phyloP scores from a whole-genome alignment of 148 eudicot species.

The Oxyria digyna region DNA sequence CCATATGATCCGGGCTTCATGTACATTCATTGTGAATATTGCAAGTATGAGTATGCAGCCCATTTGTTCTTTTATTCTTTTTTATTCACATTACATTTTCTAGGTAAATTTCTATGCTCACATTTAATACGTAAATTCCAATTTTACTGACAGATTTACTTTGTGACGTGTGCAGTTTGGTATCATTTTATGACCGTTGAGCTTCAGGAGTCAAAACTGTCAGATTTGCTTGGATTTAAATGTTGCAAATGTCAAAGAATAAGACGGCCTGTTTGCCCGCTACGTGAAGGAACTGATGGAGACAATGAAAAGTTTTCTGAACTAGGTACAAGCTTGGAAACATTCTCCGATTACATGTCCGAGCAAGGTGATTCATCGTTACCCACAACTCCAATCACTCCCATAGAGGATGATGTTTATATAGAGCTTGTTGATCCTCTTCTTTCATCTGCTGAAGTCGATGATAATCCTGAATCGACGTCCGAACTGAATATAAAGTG shows the following conservation, averaged over 20 bases:
- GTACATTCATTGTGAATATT: constrained; percentile 64
- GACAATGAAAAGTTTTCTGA: constrained; percentile 34
- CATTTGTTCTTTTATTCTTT: not conserved
- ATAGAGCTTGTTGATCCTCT: constrained; percentile 30
- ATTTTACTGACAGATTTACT: constrained; percentile 7
- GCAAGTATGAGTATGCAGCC: constrained; percentile 36
- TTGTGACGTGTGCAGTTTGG: constrained; percentile 61
- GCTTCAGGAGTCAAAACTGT: constrained; percentile 55
- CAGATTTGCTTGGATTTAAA: constrained; percentile 51
- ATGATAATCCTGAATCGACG: constrained; percentile 24
- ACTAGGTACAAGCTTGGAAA: constrained; percentile 21
- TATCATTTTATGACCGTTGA: constrained; percentile 78
- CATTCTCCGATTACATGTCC: constrained; percentile 23
- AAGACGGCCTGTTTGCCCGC: constrained; percentile 59
- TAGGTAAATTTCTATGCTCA: not conserved
- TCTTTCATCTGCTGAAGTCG: constrained; percentile 25
- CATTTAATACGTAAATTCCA: too few species aligned
- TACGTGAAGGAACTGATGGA: constrained; percentile 23
- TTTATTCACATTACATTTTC: not conserved
- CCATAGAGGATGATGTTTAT: constrained; percentile 25
- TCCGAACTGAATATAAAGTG: constrained; percentile 25
- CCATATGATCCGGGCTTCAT: constrained; percentile 48
- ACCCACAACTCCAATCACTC: constrained; percentile 31
- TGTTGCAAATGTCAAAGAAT: constrained; percentile 85
- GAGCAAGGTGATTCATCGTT: constrained; percentile 32